Evolutionary conservation across 768 basidiomycete genomes (phyloP).

Genomic region (Russula brevipes): DNA sequence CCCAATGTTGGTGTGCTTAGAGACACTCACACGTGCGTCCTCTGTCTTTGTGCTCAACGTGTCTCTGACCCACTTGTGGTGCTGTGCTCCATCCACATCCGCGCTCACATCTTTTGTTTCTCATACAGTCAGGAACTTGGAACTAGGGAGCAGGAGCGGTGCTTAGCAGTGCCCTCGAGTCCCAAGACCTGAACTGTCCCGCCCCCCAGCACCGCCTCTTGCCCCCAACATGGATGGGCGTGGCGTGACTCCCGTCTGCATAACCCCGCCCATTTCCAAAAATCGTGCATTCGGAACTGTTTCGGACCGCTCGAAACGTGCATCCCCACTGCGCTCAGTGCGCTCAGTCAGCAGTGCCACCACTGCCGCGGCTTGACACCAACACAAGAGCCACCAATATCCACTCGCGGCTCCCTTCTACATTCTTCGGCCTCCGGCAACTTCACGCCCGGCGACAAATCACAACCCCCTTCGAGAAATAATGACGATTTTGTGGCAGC

Average conservation of each 20-base stretch:
- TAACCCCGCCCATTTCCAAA: not conserved
- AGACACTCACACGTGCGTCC: not conserved
- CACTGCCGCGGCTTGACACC: not conserved
- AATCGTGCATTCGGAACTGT: not conserved
- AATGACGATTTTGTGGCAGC: not conserved
- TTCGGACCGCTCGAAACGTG: not conserved
- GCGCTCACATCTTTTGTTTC: no score
- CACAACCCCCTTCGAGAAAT: not conserved
- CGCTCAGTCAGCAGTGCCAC: not conserved
- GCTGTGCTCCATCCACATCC: no score
- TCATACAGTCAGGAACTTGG: no score
- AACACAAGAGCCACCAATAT: not conserved
- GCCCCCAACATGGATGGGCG: no score
- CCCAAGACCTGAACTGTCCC: not conserved
- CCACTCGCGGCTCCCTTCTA: not conserved
- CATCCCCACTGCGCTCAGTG: not conserved
- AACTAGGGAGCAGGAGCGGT: not conserved
- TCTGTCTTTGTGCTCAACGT: not conserved
- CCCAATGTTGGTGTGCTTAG: not conserved
- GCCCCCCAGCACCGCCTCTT: not conserved
- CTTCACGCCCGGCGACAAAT: not conserved
- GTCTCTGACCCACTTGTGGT: not conserved
- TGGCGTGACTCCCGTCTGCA: not conserved
- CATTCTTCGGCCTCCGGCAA: not conserved
- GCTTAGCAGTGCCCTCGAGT: not conserved